Percentiles rank a stretch among this genome's conserved stretches.
Conservation (phyloP, 495 filamentous ascomycete genomes). For the Antarctomyces pellizariae region DNA sequence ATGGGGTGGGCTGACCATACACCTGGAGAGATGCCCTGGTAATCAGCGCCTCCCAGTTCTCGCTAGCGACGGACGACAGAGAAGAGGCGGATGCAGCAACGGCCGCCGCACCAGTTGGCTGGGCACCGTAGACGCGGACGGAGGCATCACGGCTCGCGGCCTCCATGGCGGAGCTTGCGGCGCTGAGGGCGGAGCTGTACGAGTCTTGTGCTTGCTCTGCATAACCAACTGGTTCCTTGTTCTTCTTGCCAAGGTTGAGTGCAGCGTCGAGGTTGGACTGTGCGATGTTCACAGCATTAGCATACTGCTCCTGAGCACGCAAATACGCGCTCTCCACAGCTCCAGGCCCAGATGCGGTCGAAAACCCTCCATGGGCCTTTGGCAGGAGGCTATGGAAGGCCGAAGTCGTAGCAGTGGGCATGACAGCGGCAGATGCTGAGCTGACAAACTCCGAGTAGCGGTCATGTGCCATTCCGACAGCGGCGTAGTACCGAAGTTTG, state of each 20-base stretch:
- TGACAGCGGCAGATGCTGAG: slow-evolving; percentile 37
- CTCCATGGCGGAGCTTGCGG: no score
- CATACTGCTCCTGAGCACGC: no score
- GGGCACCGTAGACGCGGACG: no score
- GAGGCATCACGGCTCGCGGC: no score
- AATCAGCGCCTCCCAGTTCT: slow-evolving; percentile 39
- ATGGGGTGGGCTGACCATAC: slow-evolving; percentile 50
- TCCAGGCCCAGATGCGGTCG: no score
- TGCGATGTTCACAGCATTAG: no score
- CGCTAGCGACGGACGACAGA: slow-evolving; percentile 10
- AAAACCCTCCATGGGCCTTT: slow-evolving; percentile 4
- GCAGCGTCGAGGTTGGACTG: no score
- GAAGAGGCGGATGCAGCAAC: slow-evolving; percentile 11
- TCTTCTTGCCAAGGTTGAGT: no score
- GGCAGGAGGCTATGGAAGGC: slow-evolving; percentile 7
- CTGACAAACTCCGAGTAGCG: slow-evolving; percentile 49
- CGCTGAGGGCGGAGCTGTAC: no score
- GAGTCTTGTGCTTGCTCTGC: no score
- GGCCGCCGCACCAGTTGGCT: slow-evolving; percentile 10
- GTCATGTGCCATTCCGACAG: slow-evolving; percentile 51
- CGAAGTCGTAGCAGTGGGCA: slow-evolving; percentile 25
- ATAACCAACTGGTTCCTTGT: no score
- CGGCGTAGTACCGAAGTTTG: slow-evolving; percentile 53
- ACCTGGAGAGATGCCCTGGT: slow-evolving; percentile 43
- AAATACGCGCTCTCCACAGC: no score